Conservation (phyloP, 2,329 filamentous ascomycete genomes). For the Metarhizium robertsii region DNA sequence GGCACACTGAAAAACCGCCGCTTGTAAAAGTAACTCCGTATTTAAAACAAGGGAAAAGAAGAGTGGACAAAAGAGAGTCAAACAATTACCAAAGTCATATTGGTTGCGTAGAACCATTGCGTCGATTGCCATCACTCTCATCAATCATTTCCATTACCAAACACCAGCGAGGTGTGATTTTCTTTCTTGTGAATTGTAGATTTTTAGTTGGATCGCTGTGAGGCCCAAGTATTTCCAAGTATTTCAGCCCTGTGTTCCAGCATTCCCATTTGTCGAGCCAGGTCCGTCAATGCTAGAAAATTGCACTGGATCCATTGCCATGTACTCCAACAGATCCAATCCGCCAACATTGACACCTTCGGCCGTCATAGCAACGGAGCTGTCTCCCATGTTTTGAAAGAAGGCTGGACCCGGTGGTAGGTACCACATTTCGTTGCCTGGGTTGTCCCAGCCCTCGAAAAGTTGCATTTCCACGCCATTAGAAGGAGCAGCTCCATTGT, state of each 20-base stretch:
- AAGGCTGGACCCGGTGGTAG: conserved; percentile 54
- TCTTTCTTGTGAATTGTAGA: neutral
- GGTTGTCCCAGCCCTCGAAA: conserved; percentile 46
- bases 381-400: conserved; percentile 55
- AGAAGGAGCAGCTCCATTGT: conserved; percentile 9
- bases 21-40: neutral
- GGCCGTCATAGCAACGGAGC: conserved; percentile 54
- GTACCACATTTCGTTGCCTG: conserved; percentile 57
- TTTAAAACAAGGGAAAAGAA: neutral
- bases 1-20: neutral
- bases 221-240: neutral
- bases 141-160: neutral
- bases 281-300: conserved; percentile 26
- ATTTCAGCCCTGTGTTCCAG: neutral
- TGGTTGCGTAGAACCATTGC: neutral
- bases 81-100: neutral
- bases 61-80: neutral
- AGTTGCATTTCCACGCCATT: conserved; percentile 29
- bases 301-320: conserved; percentile 48
- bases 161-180: neutral
- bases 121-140: neutral
- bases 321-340: conserved; percentile 57
- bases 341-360: conserved; percentile 60
- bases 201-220: neutral
- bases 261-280: conserved; percentile 8